Evolutionary conservation across 345 rosid genomes (phyloP), one percentile per base, ranked within the genome.

Genomic region (Euclidium syriacum): DNA sequence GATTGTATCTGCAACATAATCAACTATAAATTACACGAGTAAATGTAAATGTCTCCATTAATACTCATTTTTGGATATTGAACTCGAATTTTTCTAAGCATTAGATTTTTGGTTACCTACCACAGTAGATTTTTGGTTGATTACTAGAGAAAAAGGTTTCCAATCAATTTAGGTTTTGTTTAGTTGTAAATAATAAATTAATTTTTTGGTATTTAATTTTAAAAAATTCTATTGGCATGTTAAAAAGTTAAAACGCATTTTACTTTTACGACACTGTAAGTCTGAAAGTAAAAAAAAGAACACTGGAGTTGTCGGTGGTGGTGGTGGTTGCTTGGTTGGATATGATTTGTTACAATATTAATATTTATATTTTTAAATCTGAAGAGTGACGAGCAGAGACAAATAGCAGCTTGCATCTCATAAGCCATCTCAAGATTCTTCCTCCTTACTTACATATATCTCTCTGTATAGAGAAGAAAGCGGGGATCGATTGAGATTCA

Each of bases 231-330:
- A n/a, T n/a, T n/a, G n/a, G n/a, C n/a, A n/a, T n/a, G n/a, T n/a
- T n/a, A n/a, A n/a, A n/a, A n/a, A 56, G 24, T 24, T 56, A 27
- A 18, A 29, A 57, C 15, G 23, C 8, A 35, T 48, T 29, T 51
- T 1, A 24, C 49, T 26, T 4, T 56, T 5, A 67, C 32, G 14
- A 18, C 50, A 53, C 67, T 5, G 73, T 41, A 41, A 42, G 0
- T 24, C 19, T 8, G 63, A 44, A 65, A 48, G 6, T 22, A 52
- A 46, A 57, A 30, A 16, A 12, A 38, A 25, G 39, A 14, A 34
- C 39, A 53, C 49, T 26, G 35, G 36, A 69, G 55, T 62, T 69
- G 74, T 70, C 74, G 74, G 74, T 70, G 74, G 52, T 55, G 58
- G 42, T 61, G 62, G 73, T 69, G 62, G 62, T 69, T 69, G 67